Evolutionary conservation across 108 stramenopile genomes (phyloP), one percentile per base, ranked within the genome.

Genomic region (Bacterosira constricta): DNA sequence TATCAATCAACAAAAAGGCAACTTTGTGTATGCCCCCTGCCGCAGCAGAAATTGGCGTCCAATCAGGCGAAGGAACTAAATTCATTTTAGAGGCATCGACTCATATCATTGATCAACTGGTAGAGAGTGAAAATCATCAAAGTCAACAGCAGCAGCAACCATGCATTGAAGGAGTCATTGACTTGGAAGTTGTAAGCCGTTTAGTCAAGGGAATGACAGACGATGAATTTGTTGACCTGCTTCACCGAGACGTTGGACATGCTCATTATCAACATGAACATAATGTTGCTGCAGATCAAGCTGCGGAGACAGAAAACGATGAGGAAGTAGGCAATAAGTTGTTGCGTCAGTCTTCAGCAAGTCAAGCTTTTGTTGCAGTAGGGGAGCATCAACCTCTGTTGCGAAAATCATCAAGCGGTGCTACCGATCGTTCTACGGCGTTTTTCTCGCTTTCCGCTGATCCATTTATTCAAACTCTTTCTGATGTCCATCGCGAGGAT

Each of bases 151-250:
- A 9, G 31, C 31, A 52, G 31, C 18, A 54, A 18, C 37, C 73
- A 26, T 45, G 36, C 27, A 69, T 76, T 41, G 44, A 68, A 26
- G 75, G 73, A 52, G 74, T 81, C 26, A 13, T 81, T 13, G 75
- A 81, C 34, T 62, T 81, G 29, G 50, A 58, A 21, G 20, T 56
- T 4, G 57, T 65, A 13, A 45, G 37, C n/a, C 45, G 63, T 55
- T 54, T 81, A 4, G 52, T 74, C n/a, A 26, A 32, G 23, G 74
- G 56, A 9, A 51, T 80, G 23, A 57, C 54, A 0, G 74, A 71
- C 23, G 75, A 71, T 13, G 75, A 76, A 18, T 76, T 81, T 46
- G 69, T 81, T 6, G 31, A 47, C 35, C 39, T 68, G 11, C 62
- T 81, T 12, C 74, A 81, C 11, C 53, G 36, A 18, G 73, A 80